phyloP scores from a whole-genome alignment of 2,329 filamentous ascomycete species.

The Ophiosphaerella herpotricha region DNA sequence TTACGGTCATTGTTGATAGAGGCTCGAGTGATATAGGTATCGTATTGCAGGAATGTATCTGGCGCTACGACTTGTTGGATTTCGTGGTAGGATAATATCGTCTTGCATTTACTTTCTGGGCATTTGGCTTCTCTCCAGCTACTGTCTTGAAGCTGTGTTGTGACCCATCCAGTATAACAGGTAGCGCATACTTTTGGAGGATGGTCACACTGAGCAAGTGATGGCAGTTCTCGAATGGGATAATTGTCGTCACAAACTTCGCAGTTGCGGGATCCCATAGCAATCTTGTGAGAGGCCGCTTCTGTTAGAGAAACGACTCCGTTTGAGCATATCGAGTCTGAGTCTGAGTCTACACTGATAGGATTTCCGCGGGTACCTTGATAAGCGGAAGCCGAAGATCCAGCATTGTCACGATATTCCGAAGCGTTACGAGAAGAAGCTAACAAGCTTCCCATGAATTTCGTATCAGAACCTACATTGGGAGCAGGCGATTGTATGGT shows the following conservation, averaged over 20 bases:
- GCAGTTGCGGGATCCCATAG: conserved; percentile 9
- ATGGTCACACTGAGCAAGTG: conserved; percentile 40
- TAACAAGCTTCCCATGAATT: too few relatives aligned
- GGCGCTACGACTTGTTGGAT: conserved; percentile 41
- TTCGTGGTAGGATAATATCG: conserved; percentile 51
- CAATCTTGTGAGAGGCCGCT: too few relatives aligned
- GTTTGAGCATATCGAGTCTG: background rate
- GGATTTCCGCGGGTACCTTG: conserved; percentile 11
- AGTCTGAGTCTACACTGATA: conserved; percentile 10
- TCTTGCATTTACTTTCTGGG: conserved; percentile 54
- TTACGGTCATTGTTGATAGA: conserved; percentile 48
- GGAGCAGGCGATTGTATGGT: too few relatives aligned
- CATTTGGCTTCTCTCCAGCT: conserved; percentile 57
- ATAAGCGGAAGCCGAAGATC: background rate
- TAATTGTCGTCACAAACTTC: conserved; percentile 24
- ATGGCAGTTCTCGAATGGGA: conserved; percentile 24
- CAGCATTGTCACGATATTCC: too few relatives aligned
- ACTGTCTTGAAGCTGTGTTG: conserved; percentile 42
- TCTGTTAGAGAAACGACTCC: too few relatives aligned
- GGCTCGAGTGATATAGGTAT: conserved; percentile 50
- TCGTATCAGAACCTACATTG: too few relatives aligned
- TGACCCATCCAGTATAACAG: conserved; percentile 48
- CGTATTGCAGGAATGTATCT: conserved; percentile 34
- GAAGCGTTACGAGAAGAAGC: too few relatives aligned
- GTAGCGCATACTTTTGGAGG: conserved; percentile 37